A percentile compares a stretch with the other conserved stretches of the same genome.
Evolutionary conservation across 176 grass and related monocot species (phyloP).

Genomic region (Melocanna baccifera): DNA sequence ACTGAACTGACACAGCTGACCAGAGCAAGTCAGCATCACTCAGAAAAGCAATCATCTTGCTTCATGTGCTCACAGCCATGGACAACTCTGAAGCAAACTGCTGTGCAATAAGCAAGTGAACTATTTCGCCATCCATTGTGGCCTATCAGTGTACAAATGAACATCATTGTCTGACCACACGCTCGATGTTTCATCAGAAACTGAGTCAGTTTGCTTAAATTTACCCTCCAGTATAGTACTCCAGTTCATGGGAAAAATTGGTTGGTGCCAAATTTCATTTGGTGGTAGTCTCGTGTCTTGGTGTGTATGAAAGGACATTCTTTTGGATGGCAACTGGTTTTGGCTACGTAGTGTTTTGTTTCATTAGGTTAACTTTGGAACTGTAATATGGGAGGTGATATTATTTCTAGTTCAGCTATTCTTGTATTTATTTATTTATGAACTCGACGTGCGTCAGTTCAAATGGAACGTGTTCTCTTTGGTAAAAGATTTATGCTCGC

Average conservation of each 20-base stretch:
- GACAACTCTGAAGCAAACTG: constrained; percentile 30
- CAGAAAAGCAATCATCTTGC: constrained; percentile 30
- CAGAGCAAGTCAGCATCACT: constrained; percentile 26
- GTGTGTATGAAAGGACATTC: constrained; percentile 30
- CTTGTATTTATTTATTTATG: constrained; percentile 45
- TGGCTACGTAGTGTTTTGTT: constrained; percentile 39
- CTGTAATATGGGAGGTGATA: constrained; percentile 40
- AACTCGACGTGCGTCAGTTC: constrained; percentile 26
- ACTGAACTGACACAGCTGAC: constrained; percentile 32
- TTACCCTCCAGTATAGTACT: constrained; percentile 20
- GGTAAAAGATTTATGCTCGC: neutral
- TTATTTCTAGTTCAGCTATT: constrained; percentile 51
- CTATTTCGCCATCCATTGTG: constrained; percentile 43
- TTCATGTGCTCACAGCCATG: constrained; percentile 26
- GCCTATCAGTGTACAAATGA: constrained; percentile 51
- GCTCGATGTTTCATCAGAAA: constrained; percentile 23
- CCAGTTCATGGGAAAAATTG: constrained; percentile 30
- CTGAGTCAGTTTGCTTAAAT: constrained; percentile 30
- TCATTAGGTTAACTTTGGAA: constrained; percentile 33
- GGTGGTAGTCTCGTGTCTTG: constrained; percentile 27
- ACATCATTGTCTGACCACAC: constrained; percentile 22
- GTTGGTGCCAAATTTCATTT: constrained; percentile 14
- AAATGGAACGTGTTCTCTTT: constrained; percentile 33
- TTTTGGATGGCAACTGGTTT: constrained; percentile 47
- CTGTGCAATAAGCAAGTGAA: constrained; percentile 53